Evolutionary conservation across 2,329 filamentous ascomycete species (phyloP).

Genomic region (Pezicula carpinea): DNA sequence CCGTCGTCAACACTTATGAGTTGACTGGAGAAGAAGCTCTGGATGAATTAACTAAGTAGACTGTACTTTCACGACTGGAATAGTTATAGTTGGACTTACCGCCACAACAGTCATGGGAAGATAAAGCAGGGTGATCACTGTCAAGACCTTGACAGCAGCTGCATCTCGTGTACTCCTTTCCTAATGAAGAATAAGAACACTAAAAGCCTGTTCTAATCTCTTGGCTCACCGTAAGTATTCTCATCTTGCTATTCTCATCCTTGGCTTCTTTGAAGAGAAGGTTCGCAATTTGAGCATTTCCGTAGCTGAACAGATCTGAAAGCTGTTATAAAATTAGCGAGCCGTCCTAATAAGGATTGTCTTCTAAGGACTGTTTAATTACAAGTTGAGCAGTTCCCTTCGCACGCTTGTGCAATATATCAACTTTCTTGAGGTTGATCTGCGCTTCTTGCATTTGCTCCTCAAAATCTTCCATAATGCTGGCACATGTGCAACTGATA

Average conservation of each 20-base stretch:
- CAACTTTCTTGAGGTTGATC: constrained; percentile 6
- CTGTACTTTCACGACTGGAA: neutral
- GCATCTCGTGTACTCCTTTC: constrained; percentile 12
- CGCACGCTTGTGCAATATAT: constrained; percentile 7
- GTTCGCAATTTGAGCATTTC: constrained; percentile 12
- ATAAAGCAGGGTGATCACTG: constrained; percentile 12
- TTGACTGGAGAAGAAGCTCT: constrained; percentile 16
- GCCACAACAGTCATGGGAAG: constrained; percentile 9
- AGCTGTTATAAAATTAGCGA: constrained; percentile 4
- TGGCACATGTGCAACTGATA: constrained; percentile 5
- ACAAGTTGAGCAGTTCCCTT: constrained; percentile 12
- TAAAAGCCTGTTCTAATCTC: too few species aligned
- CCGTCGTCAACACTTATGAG: constrained; percentile 9
- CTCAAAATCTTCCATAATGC: constrained; percentile 6
- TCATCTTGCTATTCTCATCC: constrained; percentile 13
- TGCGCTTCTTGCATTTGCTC: constrained; percentile 9
- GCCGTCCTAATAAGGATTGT: neutral
- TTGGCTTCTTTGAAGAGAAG: constrained; percentile 7
- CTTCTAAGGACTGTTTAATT: neutral
- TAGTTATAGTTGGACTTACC: constrained; percentile 1
- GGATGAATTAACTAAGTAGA: neutral
- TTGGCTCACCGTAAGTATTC: constrained; percentile 7
- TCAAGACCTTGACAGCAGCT: constrained; percentile 13
- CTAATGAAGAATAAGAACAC: constrained; percentile 1
- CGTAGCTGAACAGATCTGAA: constrained; percentile 11